These are phyloP conservation scores for Sugiyamaella japonica DNA, from an alignment of 1,139 yeast genomes.

Conservation along the genomic window DNA sequence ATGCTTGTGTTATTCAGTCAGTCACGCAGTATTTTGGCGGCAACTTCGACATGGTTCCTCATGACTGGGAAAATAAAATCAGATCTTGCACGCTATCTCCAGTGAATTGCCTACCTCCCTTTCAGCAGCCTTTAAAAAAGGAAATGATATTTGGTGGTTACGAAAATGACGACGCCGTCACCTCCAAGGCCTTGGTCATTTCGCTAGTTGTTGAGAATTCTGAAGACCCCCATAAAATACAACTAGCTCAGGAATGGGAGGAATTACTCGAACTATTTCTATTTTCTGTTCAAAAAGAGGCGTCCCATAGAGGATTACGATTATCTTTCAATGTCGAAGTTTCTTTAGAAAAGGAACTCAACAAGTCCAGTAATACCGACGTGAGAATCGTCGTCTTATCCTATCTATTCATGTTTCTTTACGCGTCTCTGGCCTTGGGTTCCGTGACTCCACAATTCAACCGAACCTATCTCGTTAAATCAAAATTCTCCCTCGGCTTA, in stretches of 20 bases:
- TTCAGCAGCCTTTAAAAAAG: conserved; percentile 84
- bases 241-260: conserved; percentile 65
- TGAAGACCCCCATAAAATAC: conserved; percentile 44
- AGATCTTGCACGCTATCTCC: conserved; percentile 72
- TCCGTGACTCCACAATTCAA: conserved; percentile 46
- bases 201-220: conserved; percentile 63
- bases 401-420: conserved; percentile 83
- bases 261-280: conserved; percentile 56
- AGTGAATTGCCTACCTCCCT: conserved; percentile 83
- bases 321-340: conserved; percentile 78
- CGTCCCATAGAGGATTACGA: conserved; percentile 50
- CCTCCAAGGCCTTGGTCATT: conserved; percentile 70
- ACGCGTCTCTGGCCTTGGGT: conserved; percentile 82
- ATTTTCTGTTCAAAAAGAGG: conserved; percentile 46
- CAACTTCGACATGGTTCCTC: conserved; percentile 52
- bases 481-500: conserved; percentile 75
- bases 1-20: conserved; percentile 81
- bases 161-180: conserved; percentile 48
- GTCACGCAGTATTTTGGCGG: conserved; percentile 87
- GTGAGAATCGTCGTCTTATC: conserved; percentile 67
- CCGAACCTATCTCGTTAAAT: conserved; percentile 48
- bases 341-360: conserved; percentile 80
- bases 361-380: conserved; percentile 80
- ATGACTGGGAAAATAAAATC: conserved; percentile 58
- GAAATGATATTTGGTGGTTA: conserved; percentile 67